Conservation (phyloP, 208 protist species). For the Wallacemonas sp. region DNA sequence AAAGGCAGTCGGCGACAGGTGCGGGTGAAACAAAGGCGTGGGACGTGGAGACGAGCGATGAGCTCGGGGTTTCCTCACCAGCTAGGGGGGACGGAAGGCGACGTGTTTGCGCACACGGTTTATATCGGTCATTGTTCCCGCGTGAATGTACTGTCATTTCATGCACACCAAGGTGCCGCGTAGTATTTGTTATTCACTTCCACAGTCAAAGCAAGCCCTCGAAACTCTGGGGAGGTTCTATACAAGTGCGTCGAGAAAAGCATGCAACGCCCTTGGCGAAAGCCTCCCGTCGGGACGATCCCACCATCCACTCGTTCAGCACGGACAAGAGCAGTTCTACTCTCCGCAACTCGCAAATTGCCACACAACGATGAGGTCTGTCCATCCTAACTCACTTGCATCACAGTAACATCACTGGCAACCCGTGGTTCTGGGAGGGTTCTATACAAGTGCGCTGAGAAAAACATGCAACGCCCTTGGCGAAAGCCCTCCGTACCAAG, state of each 20-base stretch:
- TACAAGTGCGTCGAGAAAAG: constrained; percentile 31
- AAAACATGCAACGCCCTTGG: constrained; percentile 17
- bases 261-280: constrained; percentile 31
- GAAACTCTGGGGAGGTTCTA: constrained; percentile 32
- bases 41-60: too few species aligned
- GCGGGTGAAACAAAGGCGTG: too few species aligned
- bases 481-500: constrained; percentile 30
- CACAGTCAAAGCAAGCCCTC: background rate
- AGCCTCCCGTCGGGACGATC: constrained; percentile 14
- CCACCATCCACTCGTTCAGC: background rate
- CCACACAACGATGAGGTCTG: background rate
- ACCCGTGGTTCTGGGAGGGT: constrained; percentile 11
- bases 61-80: too few species aligned
- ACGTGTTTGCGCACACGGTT: too few species aligned
- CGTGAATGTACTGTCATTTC: too few species aligned
- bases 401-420: background rate
- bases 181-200: too few species aligned
- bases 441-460: constrained; percentile 49
- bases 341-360: constrained; percentile 16
- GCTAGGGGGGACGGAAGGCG: too few species aligned
- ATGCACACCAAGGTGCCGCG: too few species aligned
- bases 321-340: constrained; percentile 23
- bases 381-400: background rate
- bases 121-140: too few species aligned
- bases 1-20: too few species aligned